Conservation (phyloP, 2,329 filamentous ascomycete species). For the Penicillium sp. region DNA sequence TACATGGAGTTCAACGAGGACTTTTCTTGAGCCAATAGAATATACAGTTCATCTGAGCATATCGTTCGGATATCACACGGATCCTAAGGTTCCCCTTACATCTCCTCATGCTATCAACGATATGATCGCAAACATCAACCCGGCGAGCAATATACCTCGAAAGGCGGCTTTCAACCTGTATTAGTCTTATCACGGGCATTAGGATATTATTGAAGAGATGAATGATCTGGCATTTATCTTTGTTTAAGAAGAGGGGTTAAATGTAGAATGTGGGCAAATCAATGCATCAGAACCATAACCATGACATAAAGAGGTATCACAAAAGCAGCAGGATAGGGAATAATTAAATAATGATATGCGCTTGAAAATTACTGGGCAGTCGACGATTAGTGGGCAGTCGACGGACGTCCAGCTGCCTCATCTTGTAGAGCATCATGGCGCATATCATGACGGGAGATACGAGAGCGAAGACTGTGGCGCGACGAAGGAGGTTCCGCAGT, state of each 20-base stretch:
- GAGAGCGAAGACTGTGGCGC: conserved; percentile 22
- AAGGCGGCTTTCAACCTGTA: too few relatives aligned
- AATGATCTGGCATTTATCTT: background rate
- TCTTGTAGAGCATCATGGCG: background rate
- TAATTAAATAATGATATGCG: background rate
- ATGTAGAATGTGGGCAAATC: background rate
- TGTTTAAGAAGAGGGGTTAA: background rate
- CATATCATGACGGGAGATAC: conserved; percentile 15
- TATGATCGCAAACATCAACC: too few relatives aligned
- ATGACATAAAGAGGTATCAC: background rate
- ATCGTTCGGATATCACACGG: too few relatives aligned
- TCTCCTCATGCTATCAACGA: too few relatives aligned
- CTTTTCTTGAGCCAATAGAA: too few relatives aligned
- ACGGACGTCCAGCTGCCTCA: conserved; percentile 15
- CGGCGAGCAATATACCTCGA: too few relatives aligned
- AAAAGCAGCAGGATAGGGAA: conserved; percentile 10
- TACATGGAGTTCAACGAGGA: too few relatives aligned
- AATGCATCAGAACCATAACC: background rate
- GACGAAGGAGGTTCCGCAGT: conserved; percentile 17
- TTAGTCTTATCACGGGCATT: too few relatives aligned
- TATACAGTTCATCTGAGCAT: too few relatives aligned
- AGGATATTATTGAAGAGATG: too few relatives aligned
- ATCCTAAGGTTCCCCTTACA: too few relatives aligned
- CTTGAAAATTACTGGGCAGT: conserved; percentile 17
- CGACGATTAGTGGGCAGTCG: conserved; percentile 23